Evolutionary conservation across 78 protist genomes (phyloP), one percentile per base, ranked within the genome.

Genomic region (Anaeramoeba ignava): DNA sequence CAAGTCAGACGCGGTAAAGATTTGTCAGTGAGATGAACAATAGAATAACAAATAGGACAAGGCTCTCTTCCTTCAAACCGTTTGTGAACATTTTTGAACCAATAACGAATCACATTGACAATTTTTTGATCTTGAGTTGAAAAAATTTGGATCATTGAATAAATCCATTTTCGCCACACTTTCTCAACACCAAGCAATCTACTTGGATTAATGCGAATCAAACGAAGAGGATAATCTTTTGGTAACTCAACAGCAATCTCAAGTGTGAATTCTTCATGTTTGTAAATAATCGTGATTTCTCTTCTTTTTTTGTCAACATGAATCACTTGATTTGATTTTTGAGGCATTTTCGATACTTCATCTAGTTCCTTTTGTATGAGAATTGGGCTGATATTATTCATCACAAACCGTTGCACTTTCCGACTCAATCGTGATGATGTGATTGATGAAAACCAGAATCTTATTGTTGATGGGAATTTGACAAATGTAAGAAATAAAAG

Each of bases 1-100:
- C 79, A 3, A 39, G 3, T 34, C 31, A 83, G 34, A 17, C 33
- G 31, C 39, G 89, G 89, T 79, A 83, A 3, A n/a, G 40, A 36
- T 27, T 8, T 27, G 82, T 87, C 84, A 67, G 86, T 36, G 1
- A 33, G 79, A 38, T 87, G 78, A 1, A 87, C 34, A 1, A 87
- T 83, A 3, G 87, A 37, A 33, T 81, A 84, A 83, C 90, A 88
- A 33, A 88, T 81, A 80, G 88, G 33, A 84, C 90, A 88, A 33
- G 82, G 86, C 78, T 88, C 90, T 39, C 83, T 81, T 39, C 90
- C 90, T 8, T 84, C 90, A 42, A 82, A 88, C 1, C 33, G 78
- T 79, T 84, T 88, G 79, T 88, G 85, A 31, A 78, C 87, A 85
- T 68, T 81, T 1, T 54, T 17, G 83, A 78, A 31, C 90, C 90